Evolutionary conservation across 495 filamentous ascomycete species (phyloP), one percentile per base, ranked within the genome.

Genomic region (Aspergillus ellipticus): DNA sequence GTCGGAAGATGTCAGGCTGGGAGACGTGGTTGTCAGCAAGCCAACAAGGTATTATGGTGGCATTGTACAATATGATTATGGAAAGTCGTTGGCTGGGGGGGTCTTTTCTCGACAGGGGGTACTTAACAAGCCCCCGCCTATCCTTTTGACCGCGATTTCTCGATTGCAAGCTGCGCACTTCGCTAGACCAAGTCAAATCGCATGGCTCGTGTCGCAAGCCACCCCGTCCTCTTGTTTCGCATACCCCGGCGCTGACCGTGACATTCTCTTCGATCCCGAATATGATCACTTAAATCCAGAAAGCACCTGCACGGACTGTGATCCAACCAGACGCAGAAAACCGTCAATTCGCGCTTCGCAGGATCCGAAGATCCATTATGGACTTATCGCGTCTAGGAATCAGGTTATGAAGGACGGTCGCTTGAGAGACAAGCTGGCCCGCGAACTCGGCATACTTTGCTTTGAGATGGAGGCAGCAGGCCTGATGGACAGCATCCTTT

Each of bases 381-480:
- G 63, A 0, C 11, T 47, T 6, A 61, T 66, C 6, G 63, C 57
- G 0, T 66, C 63, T 0, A 48, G 31, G 21, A 56, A 66, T n/a
- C 47, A 41, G 41, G 60, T 66, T 0, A 59, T 66, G 13, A 58
- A 54, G 29, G 11, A 57, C 46, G 63, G 37, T 4, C 7, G 7
- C 17, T 49, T 21, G 0, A 26, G 63, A 42, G 55, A 60, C 28
- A 17, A n/a, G 19, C 24, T 76, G n/a, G 48, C 41, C 26, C 31
- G 16, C 37, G 20, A 63, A 16, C 20, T 53, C 0, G 41, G 59
- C n/a, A 56, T 77, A 22, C 49, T 77, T 0, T 77, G 69, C 45
- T 73, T 80, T 45, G 75, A 79, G 51, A 80, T 76, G 70, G 77
- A 81, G 52, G 69, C 72, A 13, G 78, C 74, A 5, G 76, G 76